A percentile compares a stretch with the other conserved stretches of the same genome.
Evolutionary conservation across 768 basidiomycete genomes (phyloP).

Genomic region (Naganishia vishniacii): DNA sequence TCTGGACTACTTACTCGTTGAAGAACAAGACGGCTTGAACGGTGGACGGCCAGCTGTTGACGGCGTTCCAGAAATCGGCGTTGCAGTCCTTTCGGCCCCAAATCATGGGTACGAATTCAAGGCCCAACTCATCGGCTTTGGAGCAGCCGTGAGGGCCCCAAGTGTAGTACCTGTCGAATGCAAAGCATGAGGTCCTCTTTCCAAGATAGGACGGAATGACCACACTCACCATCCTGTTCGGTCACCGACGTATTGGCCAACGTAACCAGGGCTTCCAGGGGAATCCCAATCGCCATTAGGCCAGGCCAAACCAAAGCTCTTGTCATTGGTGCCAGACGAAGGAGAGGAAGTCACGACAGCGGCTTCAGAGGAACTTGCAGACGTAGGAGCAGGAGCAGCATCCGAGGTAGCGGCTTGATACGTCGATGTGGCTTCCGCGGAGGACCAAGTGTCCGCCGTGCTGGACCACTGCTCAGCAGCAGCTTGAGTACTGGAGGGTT

Average conservation of each 20-base stretch:
- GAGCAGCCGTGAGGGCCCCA: slow-evolving; percentile 60
- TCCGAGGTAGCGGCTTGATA: too few species aligned
- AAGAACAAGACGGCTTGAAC: slow-evolving; percentile 54
- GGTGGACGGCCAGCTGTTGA: slow-evolving; percentile 54
- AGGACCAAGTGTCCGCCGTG: slow-evolving; percentile 19
- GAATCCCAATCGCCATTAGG: slow-evolving; percentile 55
- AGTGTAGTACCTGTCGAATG: slow-evolving; percentile 21
- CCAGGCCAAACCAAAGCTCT: slow-evolving; percentile 66
- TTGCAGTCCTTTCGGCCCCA: slow-evolving; percentile 60
- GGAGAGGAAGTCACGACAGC: neutral
- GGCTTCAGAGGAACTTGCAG: neutral
- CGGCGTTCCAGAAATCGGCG: slow-evolving; percentile 54
- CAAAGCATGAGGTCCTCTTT: too few species aligned
- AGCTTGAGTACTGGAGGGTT: neutral
- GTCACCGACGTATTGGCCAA: slow-evolving; percentile 55
- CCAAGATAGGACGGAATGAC: too few species aligned
- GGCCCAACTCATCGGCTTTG: slow-evolving; percentile 52
- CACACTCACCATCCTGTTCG: slow-evolving; percentile 48
- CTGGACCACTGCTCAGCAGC: slow-evolving; percentile 23
- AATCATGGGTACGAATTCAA: slow-evolving; percentile 61
- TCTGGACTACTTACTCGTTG: slow-evolving; percentile 64
- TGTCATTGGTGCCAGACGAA: slow-evolving; percentile 31
- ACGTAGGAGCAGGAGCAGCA: too few species aligned
- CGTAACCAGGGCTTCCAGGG: slow-evolving; percentile 40
- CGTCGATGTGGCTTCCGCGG: too few species aligned